phyloP scores from a whole-genome alignment of 768 basidiomycete genomes.

The Suillus ampliporus region DNA sequence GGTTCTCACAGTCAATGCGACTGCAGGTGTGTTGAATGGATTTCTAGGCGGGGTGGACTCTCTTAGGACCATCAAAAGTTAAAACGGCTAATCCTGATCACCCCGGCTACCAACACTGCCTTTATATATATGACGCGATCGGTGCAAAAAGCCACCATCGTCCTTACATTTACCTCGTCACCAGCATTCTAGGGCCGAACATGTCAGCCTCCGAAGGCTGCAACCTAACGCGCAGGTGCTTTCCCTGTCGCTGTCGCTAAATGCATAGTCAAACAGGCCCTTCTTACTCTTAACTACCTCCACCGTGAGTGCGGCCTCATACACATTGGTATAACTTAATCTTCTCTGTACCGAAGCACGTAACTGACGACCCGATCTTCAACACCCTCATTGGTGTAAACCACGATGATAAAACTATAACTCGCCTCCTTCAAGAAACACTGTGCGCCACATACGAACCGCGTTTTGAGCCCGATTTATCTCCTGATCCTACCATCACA shows the following conservation, averaged over 20 bases:
- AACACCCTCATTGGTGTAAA: constrained; percentile 22
- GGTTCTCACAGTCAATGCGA: not conserved
- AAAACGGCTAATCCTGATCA: constrained; percentile 17
- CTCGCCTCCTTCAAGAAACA: constrained; percentile 2
- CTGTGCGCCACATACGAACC: constrained; percentile 20
- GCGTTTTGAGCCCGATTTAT: constrained; percentile 19
- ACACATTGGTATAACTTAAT: not conserved
- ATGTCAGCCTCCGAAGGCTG: constrained; percentile 10
- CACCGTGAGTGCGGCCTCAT: constrained; percentile 24
- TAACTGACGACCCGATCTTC: not conserved
- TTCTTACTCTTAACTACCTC: constrained; percentile 36
- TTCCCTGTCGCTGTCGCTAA: constrained; percentile 9
- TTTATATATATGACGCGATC: constrained; percentile 14
- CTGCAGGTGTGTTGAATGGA: not conserved
- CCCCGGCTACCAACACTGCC: constrained; percentile 16
- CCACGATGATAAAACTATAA: not conserved
- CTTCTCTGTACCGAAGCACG: not conserved
- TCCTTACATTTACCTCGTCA: constrained; percentile 20
- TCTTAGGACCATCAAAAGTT: constrained; percentile 3
- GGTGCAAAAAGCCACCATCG: constrained; percentile 14
- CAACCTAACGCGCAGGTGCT: constrained; percentile 3
- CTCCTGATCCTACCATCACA: constrained; percentile 30
- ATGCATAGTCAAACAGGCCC: constrained; percentile 31
- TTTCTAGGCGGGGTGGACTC: not conserved
- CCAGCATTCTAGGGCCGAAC: constrained; percentile 14